These are phyloP conservation scores for Rachicladosporium sp. DNA, from an alignment of 2,329 filamentous ascomycete species.

Conservation along the genomic window DNA sequence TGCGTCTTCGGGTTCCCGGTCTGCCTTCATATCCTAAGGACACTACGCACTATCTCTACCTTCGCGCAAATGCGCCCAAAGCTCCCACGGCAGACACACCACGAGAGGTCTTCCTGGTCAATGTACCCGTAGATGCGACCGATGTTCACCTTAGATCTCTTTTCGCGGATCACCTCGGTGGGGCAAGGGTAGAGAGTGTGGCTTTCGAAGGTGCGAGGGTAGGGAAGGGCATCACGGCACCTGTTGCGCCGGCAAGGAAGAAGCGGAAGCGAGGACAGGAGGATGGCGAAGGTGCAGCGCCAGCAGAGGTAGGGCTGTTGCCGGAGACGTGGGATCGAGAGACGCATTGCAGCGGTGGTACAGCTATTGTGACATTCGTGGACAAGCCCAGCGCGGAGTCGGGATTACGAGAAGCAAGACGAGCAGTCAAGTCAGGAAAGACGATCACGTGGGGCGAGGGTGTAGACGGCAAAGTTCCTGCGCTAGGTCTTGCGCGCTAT, in stretches of 20 bases:
- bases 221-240: slow-evolving; percentile 24
- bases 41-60: slow-evolving; percentile 71
- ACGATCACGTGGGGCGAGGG: slow-evolving; percentile 57
- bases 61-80: slow-evolving; percentile 72
- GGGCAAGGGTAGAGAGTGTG: slow-evolving; percentile 65
- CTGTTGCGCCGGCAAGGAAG: slow-evolving; percentile 30
- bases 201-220: slow-evolving; percentile 56
- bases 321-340: slow-evolving; percentile 62
- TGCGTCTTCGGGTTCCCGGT: slow-evolving; percentile 55
- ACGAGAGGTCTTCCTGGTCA: slow-evolving; percentile 81
- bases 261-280: slow-evolving; percentile 42
- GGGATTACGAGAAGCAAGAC: slow-evolving; percentile 63
- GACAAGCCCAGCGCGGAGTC: slow-evolving; percentile 67
- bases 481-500: slow-evolving; percentile 45
- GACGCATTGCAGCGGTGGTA: slow-evolving; percentile 60
- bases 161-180: slow-evolving; percentile 61
- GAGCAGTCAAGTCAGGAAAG: slow-evolving; percentile 43
- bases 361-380: slow-evolving; percentile 71
- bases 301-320: slow-evolving; percentile 37
- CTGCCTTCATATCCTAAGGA: slow-evolving; percentile 49
- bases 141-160: slow-evolving; percentile 63
- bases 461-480: slow-evolving; percentile 43
- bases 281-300: slow-evolving; percentile 33
- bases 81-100: slow-evolving; percentile 59
- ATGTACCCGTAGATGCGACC: slow-evolving; percentile 75